Evolutionary conservation across 345 rosid genomes (phyloP).

Genomic region (Viola odorata): DNA sequence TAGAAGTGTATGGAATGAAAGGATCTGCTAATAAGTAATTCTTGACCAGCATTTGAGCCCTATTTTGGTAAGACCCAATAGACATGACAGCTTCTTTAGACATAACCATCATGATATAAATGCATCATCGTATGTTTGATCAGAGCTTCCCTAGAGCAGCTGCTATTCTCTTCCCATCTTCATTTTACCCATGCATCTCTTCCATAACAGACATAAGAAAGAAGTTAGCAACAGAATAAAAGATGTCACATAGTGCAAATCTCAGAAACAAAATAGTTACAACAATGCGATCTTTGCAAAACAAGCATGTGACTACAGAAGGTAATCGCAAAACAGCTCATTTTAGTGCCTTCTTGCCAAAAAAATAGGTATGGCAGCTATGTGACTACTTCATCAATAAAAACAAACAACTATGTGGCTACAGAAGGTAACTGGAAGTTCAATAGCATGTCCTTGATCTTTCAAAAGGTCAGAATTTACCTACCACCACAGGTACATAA

Average conservation of each 20-base stretch:
- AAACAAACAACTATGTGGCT: too few relatives aligned
- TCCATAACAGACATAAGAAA: slow-evolving; percentile 11
- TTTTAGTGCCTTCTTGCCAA: too few relatives aligned
- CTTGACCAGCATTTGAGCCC: slow-evolving; percentile 57
- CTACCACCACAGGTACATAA: too few relatives aligned
- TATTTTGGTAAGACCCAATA: slow-evolving; percentile 57
- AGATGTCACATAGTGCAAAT: not conserved
- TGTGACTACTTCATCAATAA: too few relatives aligned
- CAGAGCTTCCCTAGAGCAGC: slow-evolving; percentile 8
- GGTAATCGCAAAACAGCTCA: too few relatives aligned
- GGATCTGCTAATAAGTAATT: slow-evolving; percentile 58
- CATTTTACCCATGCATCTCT: slow-evolving; percentile 16
- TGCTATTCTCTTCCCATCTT: slow-evolving; percentile 13
- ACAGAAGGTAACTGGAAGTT: too few relatives aligned
- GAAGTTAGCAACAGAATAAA: not conserved
- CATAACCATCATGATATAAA: slow-evolving; percentile 14
- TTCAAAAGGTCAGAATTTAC: too few relatives aligned
- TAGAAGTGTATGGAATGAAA: slow-evolving; percentile 66
- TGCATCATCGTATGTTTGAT: slow-evolving; percentile 7
- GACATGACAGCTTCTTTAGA: slow-evolving; percentile 42
- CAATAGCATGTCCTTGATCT: too few relatives aligned
- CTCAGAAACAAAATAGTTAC: too few relatives aligned
- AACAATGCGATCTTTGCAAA: too few relatives aligned
- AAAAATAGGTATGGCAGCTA: too few relatives aligned
- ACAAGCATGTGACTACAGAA: too few relatives aligned